phyloP scores from a whole-genome alignment of 2,329 filamentous ascomycete genomes.

The Arachnomyces sp. region DNA sequence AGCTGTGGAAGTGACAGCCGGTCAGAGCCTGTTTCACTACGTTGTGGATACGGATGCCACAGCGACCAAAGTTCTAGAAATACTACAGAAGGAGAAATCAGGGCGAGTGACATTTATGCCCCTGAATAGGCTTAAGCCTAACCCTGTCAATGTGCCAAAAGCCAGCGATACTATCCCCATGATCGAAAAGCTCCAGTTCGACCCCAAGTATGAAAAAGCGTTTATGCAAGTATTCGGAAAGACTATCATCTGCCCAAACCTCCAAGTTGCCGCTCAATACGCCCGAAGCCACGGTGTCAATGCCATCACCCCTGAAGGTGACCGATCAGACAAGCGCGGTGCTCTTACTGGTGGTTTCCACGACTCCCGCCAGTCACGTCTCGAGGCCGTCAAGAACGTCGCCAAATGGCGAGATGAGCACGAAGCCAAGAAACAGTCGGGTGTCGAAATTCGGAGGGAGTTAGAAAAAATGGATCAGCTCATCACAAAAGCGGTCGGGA shows the following conservation, averaged over 20 bases:
- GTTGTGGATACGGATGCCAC: conserved; percentile 88
- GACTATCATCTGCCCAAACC: conserved; percentile 84
- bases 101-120: conserved; percentile 94
- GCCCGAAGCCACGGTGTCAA: conserved; percentile 85
- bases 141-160: conserved; percentile 67
- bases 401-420: conserved; percentile 66
- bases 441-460: conserved; percentile 57
- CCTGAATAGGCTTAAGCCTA: conserved; percentile 67
- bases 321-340: conserved; percentile 89
- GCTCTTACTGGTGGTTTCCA: conserved; percentile 92
- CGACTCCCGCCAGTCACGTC: conserved; percentile 72
- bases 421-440: conserved; percentile 57
- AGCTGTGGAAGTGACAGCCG: conserved; percentile 86
- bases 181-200: conserved; percentile 73
- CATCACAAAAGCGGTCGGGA: conserved; percentile 76
- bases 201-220: conserved; percentile 67
- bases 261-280: conserved; percentile 82
- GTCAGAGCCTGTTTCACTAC: conserved; percentile 88
- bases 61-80: conserved; percentile 70
- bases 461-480: conserved; percentile 78
- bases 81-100: conserved; percentile 67
- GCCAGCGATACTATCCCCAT: conserved; percentile 82
- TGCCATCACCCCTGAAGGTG: conserved; percentile 89
- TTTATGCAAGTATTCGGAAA: conserved; percentile 94
- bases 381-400: conserved; percentile 73